phyloP scores from a whole-genome alignment of 1,139 yeast species.

The Yamadazyma jaroonii region DNA sequence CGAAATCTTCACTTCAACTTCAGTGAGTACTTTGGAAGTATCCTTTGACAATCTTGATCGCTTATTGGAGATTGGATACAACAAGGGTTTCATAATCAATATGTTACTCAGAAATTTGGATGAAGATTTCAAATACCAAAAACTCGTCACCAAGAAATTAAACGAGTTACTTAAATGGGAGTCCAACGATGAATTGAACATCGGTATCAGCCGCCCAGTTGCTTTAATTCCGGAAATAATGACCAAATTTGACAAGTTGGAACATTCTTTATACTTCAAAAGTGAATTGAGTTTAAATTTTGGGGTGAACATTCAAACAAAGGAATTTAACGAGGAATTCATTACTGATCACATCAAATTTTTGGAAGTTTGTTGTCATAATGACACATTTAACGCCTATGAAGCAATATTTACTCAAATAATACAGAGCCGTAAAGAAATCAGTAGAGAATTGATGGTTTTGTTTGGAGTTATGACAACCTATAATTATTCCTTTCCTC shows the following conservation, averaged over 20 bases:
- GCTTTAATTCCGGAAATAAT: slow-evolving; percentile 16
- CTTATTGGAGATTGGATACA: slow-evolving; percentile 29
- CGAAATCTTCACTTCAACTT: slow-evolving; percentile 41
- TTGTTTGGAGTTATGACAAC: slow-evolving; percentile 25
- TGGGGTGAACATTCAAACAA: background rate
- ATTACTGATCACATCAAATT: slow-evolving; percentile 12
- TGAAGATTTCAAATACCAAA: slow-evolving; percentile 32
- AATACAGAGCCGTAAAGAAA: slow-evolving; percentile 8
- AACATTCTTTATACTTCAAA: slow-evolving; percentile 9
- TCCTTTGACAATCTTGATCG: slow-evolving; percentile 19
- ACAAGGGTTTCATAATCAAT: slow-evolving; percentile 23
- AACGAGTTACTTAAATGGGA: slow-evolving; percentile 6
- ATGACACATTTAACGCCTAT: background rate
- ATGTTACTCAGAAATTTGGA: slow-evolving; percentile 23
- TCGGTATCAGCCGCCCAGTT: slow-evolving; percentile 4
- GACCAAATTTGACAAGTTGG: slow-evolving; percentile 10
- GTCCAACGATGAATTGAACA: slow-evolving; percentile 3
- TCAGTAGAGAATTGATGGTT: slow-evolving; percentile 10
- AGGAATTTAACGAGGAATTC: slow-evolving; percentile 6
- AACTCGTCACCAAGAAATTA: slow-evolving; percentile 17
- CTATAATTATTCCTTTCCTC: slow-evolving; percentile 12
- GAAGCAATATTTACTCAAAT: slow-evolving; percentile 4
- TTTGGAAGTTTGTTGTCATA: slow-evolving; percentile 4
- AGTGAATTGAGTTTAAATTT: slow-evolving; percentile 8
- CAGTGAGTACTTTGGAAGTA: slow-evolving; percentile 22